A percentile compares a stretch with the other conserved stretches of the same genome.
These are phyloP conservation scores for Cadophora sp. DNA, from an alignment of 2,329 filamentous ascomycete species.

Conservation along the genomic window DNA sequence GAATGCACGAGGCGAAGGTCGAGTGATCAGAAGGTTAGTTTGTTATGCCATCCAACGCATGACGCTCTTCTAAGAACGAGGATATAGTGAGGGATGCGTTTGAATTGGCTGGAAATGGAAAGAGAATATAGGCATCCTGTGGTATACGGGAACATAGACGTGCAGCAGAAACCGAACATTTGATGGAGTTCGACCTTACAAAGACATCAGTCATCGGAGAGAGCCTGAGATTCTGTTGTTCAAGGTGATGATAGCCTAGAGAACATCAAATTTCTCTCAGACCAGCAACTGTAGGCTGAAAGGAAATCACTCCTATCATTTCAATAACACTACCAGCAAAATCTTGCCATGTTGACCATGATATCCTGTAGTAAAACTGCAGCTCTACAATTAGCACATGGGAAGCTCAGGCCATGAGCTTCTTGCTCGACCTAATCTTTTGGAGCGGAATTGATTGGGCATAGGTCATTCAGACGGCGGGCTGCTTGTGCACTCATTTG, in stretches of 20 bases:
- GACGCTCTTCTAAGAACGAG: neutral
- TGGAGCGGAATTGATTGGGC: neutral
- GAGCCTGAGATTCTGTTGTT: neutral
- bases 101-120: neutral
- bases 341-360: neutral
- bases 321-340: neutral
- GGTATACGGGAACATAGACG: conserved; percentile 10
- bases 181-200: neutral
- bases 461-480: neutral
- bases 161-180: conserved; percentile 12
- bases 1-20: neutral
- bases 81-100: neutral
- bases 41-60: neutral
- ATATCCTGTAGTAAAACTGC: neutral
- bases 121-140: conserved; percentile 13
- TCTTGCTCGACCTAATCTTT: neutral
- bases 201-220: conserved; percentile 4
- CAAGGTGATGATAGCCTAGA: neutral
- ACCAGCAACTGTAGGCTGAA: conserved; percentile 2
- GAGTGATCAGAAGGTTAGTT: neutral
- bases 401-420: neutral
- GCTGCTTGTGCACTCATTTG: neutral
- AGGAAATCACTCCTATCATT: neutral
- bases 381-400: neutral
- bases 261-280: neutral